Conservation (phyloP, 2,329 filamentous ascomycete species). For the Grosmannia serpens region DNA sequence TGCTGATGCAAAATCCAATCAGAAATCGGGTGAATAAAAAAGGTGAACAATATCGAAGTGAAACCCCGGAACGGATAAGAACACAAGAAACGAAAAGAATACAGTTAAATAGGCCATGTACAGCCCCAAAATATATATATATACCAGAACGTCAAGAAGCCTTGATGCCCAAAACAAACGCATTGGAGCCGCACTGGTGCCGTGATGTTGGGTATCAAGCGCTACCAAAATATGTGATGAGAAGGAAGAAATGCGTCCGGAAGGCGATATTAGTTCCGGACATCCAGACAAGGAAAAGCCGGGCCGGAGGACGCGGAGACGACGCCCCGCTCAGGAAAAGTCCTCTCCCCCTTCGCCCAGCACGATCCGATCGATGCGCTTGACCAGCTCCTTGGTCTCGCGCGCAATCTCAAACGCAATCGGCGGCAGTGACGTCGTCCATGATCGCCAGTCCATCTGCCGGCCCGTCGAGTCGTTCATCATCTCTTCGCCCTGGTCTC, state of each 20-base stretch:
- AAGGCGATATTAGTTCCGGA: background rate
- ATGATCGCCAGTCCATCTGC: conserved; percentile 46
- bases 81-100: background rate
- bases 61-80: conserved; percentile 1
- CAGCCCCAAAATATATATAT: background rate
- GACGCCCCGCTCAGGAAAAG: conserved; percentile 13
- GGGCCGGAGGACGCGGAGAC: background rate
- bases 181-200: background rate
- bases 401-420: conserved; percentile 80
- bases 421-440: conserved; percentile 63
- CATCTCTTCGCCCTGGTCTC: conserved; percentile 48
- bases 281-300: background rate
- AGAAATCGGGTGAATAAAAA: background rate
- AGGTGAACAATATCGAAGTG: background rate
- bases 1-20: background rate
- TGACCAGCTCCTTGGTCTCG: conserved; percentile 64
- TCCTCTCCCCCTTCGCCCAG: conserved; percentile 14
- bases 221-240: background rate
- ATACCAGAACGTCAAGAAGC: background rate
- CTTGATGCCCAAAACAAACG: background rate
- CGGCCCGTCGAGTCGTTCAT: conserved; percentile 35
- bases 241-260: background rate
- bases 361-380: conserved; percentile 17
- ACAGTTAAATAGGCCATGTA: background rate
- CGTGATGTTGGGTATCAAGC: conserved; percentile 1